Evolutionary conservation across 2,329 filamentous ascomycete species (phyloP).

Genomic region (Nemania serpens): DNA sequence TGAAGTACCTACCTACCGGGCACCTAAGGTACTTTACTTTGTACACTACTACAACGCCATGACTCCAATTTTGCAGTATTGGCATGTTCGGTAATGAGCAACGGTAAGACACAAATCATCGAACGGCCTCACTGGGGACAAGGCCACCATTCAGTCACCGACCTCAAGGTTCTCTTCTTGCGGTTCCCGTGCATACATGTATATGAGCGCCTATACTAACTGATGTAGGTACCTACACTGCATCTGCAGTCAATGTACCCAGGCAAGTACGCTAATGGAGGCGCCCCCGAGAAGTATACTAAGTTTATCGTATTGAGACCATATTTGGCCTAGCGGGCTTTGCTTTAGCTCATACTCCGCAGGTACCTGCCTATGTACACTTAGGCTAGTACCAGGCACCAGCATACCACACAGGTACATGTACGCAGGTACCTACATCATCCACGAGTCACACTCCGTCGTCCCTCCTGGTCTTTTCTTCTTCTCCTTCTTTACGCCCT

Average conservation of each 20-base stretch:
- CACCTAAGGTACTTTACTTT: too few relatives aligned
- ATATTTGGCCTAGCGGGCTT: constrained; percentile 12
- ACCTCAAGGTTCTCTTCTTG: neutral
- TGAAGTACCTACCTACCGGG: too few relatives aligned
- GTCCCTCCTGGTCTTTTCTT: constrained; percentile 8
- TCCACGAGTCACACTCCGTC: constrained; percentile 20
- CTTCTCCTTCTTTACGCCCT: constrained; percentile 8
- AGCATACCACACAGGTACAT: neutral
- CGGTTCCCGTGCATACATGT: too few relatives aligned
- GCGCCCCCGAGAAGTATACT: neutral
- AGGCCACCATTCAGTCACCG: too few relatives aligned
- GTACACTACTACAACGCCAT: too few relatives aligned
- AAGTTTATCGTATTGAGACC: neutral
- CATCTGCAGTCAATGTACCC: too few relatives aligned
- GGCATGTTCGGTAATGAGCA: neutral
- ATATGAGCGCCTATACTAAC: too few relatives aligned
- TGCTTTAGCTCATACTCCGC: constrained; percentile 5
- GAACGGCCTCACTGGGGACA: neutral
- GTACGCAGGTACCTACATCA: constrained; percentile 4
- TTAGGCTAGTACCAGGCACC: neutral
- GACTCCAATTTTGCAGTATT: too few relatives aligned
- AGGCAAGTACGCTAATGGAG: too few relatives aligned
- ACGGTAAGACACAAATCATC: neutral
- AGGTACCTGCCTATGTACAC: too few relatives aligned
- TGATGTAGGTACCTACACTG: too few relatives aligned